Evolutionary conservation across 805 yeast genomes (phyloP), one percentile per base, ranked within the genome.

Genomic region (Hemisphaericaspora nanyangensis): DNA sequence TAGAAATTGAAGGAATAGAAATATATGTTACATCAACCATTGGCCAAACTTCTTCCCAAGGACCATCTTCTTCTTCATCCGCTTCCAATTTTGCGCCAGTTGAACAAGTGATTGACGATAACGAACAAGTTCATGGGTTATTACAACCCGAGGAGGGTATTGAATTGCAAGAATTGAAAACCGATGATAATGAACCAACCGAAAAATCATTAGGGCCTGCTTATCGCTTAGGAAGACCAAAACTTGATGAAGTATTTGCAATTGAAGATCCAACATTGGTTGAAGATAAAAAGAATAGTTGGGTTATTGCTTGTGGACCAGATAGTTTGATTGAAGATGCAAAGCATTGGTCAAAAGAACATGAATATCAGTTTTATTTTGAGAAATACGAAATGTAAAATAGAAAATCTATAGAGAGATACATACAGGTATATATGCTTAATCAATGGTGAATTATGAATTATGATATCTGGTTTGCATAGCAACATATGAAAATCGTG

Each of bases 221-320:
- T 10, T 40, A 34, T 35, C 26, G 29, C 6, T 53, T 34, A 11
- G 66, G 67, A 12, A 58, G 81, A 45, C 84, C 85, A 7, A 49
- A 61, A 30, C 55, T 75, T n/a, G 48, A 55, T 3, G 39, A 41
- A 4, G 38, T 63, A 1, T 51, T 77, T 18, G 50, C 56, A 6
- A 47, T 56, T 10, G 42, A 63, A 2, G 36, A 47, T n/a, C 48
- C 50, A 6, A 57, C 64, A 0, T 54, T 52, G 2, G 67, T 66
- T 28, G 43, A 50, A 17, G 65, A 61, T 15, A 62, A 70, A 39
- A 69, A 65, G 38, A 18, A 34, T 26, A 29, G 41, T 29, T 79
- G 82, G 79, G 52, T 79, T 0, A 56, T 80, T 13, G 70, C 80
- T 1, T 80, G 86, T 59, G 87, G 87, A 1, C 82, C 82, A 1